Percentiles rank a stretch among this genome's conserved stretches.
These are phyloP conservation scores for Andrographis paniculata DNA, from an alignment of 305 asterid species.

Conservation along the genomic window DNA sequence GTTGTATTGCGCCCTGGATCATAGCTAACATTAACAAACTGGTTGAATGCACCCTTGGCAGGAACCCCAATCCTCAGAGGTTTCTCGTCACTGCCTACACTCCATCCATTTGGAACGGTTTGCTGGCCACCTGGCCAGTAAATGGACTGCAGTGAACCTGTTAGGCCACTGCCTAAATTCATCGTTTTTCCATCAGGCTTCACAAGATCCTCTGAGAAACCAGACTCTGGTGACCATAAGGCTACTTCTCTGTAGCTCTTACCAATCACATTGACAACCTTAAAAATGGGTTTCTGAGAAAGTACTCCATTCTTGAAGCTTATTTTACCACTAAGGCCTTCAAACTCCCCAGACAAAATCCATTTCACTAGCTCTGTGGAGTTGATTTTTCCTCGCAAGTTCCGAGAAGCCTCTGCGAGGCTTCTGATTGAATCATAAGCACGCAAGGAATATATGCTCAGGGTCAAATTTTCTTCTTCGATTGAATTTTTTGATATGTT, in stretches of 20 bases:
- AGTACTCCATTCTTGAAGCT: constrained; percentile 41
- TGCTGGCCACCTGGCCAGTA: constrained; percentile 52
- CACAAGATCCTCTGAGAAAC: constrained; percentile 25
- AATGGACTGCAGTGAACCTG: constrained; percentile 22
- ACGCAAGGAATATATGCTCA: constrained; percentile 38
- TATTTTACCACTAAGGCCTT: constrained; percentile 48
- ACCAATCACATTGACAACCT: constrained; percentile 48
- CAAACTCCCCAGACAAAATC: constrained; percentile 27
- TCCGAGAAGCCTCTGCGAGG: constrained; percentile 25
- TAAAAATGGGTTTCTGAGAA: constrained; percentile 28
- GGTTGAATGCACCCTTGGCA: constrained; percentile 37
- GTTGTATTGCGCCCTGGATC: constrained; percentile 27
- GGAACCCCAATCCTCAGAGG: constrained; percentile 59
- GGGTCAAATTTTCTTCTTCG: constrained; percentile 35
- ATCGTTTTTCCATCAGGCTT: constrained; percentile 6
- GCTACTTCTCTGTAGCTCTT: constrained; percentile 50
- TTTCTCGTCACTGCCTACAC: constrained; percentile 26
- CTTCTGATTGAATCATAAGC: constrained; percentile 46
- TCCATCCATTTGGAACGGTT: constrained; percentile 36
- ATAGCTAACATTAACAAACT: constrained; percentile 38
- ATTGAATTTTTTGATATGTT: constrained; percentile 27
- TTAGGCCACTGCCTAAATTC: constrained; percentile 11
- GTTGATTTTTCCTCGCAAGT: constrained; percentile 13
- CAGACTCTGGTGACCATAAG: constrained; percentile 42
- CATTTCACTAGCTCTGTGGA: constrained; percentile 13